phyloP scores from a whole-genome alignment of 768 basidiomycete species.

The Amanita pallidorosea region DNA sequence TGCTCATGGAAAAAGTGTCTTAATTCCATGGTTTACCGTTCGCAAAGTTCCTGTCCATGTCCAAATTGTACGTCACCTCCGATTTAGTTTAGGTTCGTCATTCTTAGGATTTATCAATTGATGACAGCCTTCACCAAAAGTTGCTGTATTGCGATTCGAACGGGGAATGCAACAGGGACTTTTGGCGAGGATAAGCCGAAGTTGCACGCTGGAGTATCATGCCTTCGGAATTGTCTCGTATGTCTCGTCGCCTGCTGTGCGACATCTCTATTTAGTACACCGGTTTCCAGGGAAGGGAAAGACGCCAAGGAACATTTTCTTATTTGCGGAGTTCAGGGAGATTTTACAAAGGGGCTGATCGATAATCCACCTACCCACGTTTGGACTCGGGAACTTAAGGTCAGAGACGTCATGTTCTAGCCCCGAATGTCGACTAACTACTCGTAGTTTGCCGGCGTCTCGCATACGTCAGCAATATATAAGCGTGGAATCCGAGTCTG shows the following conservation, averaged over 20 bases:
- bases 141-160: conserved; percentile 68
- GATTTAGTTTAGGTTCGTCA: neutral
- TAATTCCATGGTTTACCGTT: conserved; percentile 70
- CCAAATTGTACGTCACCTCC: conserved; percentile 46
- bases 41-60: conserved; percentile 69
- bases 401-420: conserved; percentile 15
- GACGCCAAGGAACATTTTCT: conserved; percentile 70
- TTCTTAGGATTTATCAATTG: neutral
- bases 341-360: conserved; percentile 69
- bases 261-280: neutral
- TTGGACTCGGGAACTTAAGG: conserved; percentile 80
- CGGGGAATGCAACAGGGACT: conserved; percentile 84
- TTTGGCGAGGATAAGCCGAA: conserved; percentile 68
- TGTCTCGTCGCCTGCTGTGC: conserved; percentile 11
- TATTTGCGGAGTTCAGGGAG: conserved; percentile 79
- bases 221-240: conserved; percentile 81
- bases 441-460: conserved; percentile 66
- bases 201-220: conserved; percentile 72
- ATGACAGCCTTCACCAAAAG: conserved; percentile 66
- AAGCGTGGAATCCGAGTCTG: conserved; percentile 77
- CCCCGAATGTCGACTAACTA: neutral
- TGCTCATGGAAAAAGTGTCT: conserved; percentile 31
- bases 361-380: conserved; percentile 59
- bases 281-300: conserved; percentile 47
- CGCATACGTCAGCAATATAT: conserved; percentile 68